phyloP scores from a whole-genome alignment of 1,284 basidiomycete genomes.

The Xerocomus nothofagi region DNA sequence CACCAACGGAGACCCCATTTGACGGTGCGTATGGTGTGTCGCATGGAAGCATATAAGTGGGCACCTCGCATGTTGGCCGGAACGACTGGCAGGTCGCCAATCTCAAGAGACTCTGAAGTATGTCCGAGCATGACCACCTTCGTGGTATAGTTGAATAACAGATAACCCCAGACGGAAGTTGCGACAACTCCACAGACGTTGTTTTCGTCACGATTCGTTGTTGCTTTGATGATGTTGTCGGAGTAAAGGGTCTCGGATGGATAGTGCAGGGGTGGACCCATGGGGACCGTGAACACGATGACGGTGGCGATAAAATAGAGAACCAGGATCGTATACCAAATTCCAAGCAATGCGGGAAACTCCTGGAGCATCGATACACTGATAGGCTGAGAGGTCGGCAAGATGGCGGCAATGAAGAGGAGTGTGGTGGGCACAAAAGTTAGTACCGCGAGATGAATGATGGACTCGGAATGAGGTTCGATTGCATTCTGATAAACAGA shows the following conservation, averaged over 20 bases:
- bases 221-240: constrained; percentile 58
- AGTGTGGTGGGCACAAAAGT: constrained; percentile 54
- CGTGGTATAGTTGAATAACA: constrained; percentile 79
- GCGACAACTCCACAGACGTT: constrained; percentile 67
- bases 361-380: constrained; percentile 10
- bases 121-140: constrained; percentile 83
- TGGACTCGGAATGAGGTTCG: constrained; percentile 55
- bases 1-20: constrained; percentile 42
- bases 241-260: constrained; percentile 73
- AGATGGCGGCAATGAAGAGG: constrained; percentile 50
- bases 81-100: constrained; percentile 82
- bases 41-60: constrained; percentile 44
- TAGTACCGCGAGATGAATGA: constrained; percentile 65
- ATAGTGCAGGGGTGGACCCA: constrained; percentile 74
- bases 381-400: constrained; percentile 44
- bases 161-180: constrained; percentile 29
- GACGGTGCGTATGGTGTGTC: constrained; percentile 37
- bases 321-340: constrained; percentile 30
- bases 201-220: constrained; percentile 55
- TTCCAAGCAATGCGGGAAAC: constrained; percentile 14
- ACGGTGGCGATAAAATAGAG: constrained; percentile 32
- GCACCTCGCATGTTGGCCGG: constrained; percentile 70
- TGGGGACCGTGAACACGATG: constrained; percentile 59
- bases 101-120: constrained; percentile 70
- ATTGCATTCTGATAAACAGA: constrained; percentile 55